Evolutionary conservation across 129 eudicot species (phyloP).

Genomic region (Deinandra increscens): DNA sequence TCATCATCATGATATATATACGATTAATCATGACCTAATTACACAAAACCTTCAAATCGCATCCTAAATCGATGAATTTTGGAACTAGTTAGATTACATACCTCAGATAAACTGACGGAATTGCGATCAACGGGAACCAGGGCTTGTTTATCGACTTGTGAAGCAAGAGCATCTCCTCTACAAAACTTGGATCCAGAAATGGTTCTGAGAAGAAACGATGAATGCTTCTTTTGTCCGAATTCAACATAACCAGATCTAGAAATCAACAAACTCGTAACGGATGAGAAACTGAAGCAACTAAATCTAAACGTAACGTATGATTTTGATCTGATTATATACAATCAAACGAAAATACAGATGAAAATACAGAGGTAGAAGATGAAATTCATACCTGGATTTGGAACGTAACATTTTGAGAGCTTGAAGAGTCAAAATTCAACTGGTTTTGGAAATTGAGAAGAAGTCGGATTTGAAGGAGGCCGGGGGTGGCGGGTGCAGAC

Average conservation of each 20-base stretch:
- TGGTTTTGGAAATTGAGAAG: conserved; percentile 44
- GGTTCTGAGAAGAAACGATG: conserved; percentile 43
- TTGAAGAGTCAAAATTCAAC: conserved; percentile 13
- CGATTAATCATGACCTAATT: background rate
- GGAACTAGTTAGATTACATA: background rate
- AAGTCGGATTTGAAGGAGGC: conserved; percentile 41
- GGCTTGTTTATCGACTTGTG: conserved; percentile 54
- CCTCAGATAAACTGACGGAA: conserved; percentile 50
- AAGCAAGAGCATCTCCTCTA: conserved; percentile 53
- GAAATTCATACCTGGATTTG: conserved; percentile 59
- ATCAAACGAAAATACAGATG: background rate
- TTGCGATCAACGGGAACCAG: conserved; percentile 44
- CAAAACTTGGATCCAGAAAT: conserved; percentile 57
- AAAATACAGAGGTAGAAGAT: background rate
- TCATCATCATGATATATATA: too few relatives aligned
- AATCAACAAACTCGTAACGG: conserved; percentile 17
- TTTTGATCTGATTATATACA: background rate
- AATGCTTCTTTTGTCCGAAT: conserved; percentile 42
- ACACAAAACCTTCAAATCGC: background rate
- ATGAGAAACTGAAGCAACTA: background rate
- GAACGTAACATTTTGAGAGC: conserved; percentile 46
- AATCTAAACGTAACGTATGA: conserved; percentile 24
- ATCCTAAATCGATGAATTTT: background rate
- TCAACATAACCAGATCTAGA: conserved; percentile 61
- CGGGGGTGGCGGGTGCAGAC: conserved; percentile 61